Evolutionary conservation across 768 basidiomycete species (phyloP), one percentile per base, ranked within the genome.

Genomic region (Lactarius sanguifluus): DNA sequence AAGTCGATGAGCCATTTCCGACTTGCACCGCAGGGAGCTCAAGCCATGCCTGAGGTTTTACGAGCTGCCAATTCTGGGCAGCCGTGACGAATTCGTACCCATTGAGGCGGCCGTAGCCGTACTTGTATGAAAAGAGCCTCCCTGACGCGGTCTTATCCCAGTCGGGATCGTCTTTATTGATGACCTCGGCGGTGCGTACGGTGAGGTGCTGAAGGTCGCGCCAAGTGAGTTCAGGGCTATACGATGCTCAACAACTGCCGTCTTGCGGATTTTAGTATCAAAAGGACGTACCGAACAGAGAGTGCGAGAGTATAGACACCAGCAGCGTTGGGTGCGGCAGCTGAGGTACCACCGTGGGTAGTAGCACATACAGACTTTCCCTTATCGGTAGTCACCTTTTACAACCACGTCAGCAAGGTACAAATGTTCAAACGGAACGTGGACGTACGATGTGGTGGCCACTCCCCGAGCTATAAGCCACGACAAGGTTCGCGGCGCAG

Each of bases 401-500:
- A 57, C 63, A 16, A 59, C 72, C 32, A 71, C 23, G 72, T 72
- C 50, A 68, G 62, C 60, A 63, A 55, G 59, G 40, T 45, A 59
- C 20, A 25, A 65, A 32, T 30, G 62, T 54, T 43, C 65, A 58
- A 65, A 57, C 40, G 18, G 13, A 54, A 23, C 41, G 62, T 41
- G 40, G 32, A 83, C 93, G 72, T 67, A 98, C 96, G 66, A 99
- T 99, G 69, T 90, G 88, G 73, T 93, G 89, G 9, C 96, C 94
- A 70, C 91, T 88, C 9, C 97, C 97, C 9, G 96, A 98, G 66
- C 93, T 95, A 68, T 96, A 97, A 1, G 96, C 92, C 7, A 96
- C 96, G 62, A 98, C 82, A 87, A 99, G 88, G 77, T 98, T 98
- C 2, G 97, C 97, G 7, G 96, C 89, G 73, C 97, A 99, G n/a